Evolutionary conservation across 75 land plant genomes (phyloP).

Genomic region (Cunninghamia lanceolata): DNA sequence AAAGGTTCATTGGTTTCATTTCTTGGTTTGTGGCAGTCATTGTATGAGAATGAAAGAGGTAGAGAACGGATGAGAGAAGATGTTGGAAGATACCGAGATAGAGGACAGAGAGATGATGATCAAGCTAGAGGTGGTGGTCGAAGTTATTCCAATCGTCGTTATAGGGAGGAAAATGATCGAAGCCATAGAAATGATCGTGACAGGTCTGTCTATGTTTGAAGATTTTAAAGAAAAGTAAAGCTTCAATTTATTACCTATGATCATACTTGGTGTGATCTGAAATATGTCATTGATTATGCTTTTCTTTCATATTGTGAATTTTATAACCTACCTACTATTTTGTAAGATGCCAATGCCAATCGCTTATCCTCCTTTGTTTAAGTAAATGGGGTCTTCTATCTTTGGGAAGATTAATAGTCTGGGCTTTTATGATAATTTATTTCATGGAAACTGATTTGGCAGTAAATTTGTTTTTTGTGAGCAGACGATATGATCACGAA

Average conservation of each 20-base stretch:
- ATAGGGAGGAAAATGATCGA: constrained; percentile 28
- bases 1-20: background rate
- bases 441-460: background rate
- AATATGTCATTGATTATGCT: background rate
- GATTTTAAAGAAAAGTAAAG: background rate
- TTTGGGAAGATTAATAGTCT: background rate
- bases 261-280: background rate
- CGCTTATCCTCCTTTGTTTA: background rate
- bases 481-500: constrained; percentile 12
- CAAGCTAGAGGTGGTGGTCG: constrained; percentile 24
- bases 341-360: background rate
- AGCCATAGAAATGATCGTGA: constrained; percentile 33
- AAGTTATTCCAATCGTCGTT: constrained; percentile 18
- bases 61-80: constrained; percentile 19
- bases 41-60: constrained; percentile 18
- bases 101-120: constrained; percentile 24
- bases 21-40: constrained; percentile 19
- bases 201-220: constrained; percentile 13
- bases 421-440: background rate
- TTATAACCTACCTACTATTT: background rate
- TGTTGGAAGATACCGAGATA: constrained; percentile 20
- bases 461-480: background rate
- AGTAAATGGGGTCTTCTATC: background rate
- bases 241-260: background rate
- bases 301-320: background rate